Evolutionary conservation across 768 basidiomycete species (phyloP).

Genomic region (Mycena venus): DNA sequence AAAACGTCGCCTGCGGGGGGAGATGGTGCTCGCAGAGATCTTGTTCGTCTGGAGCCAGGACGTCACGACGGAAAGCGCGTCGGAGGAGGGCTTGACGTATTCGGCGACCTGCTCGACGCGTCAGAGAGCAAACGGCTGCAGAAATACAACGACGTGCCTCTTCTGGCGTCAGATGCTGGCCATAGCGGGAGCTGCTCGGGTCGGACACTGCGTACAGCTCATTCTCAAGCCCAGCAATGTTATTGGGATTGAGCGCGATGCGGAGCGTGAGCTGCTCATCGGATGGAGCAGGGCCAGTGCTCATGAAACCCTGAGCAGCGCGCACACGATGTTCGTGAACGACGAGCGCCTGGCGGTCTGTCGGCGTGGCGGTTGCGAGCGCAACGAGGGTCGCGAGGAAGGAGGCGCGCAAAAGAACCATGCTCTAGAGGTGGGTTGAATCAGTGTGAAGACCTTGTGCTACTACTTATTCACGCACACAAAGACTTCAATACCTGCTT

Average conservation of each 20-base stretch:
- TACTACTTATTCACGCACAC: conserved; percentile 27
- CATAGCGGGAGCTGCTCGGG: conserved; percentile 47
- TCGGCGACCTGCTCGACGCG: conserved; percentile 6
- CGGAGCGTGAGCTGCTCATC: conserved; percentile 42
- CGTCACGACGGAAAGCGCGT: conserved; percentile 10
- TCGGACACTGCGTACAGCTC: conserved; percentile 49
- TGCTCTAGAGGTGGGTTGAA: conserved; percentile 3
- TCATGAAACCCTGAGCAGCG: conserved; percentile 37
- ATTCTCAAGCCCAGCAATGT: conserved; percentile 42
- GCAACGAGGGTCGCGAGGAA: conserved; percentile 16
- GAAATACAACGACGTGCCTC: conserved; percentile 51
- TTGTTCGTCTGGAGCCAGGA: conserved; percentile 7
- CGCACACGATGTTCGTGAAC: conserved; percentile 29
- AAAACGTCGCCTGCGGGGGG: conserved; percentile 47
- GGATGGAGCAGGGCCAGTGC: conserved; percentile 25
- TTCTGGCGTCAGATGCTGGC: conserved; percentile 54
- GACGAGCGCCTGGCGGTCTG: conserved; percentile 18
- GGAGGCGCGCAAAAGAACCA: conserved; percentile 8
- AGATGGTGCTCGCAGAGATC: not conserved
- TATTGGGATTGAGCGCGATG: conserved; percentile 38
- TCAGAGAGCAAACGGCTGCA: not conserved
- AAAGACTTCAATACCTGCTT: no score
- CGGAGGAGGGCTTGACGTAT: conserved; percentile 24
- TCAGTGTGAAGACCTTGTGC: not conserved
- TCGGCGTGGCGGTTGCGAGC: conserved; percentile 22